Base-by-base conservation (phyloP, 768 basidiomycete species). In the Hydnum rufescens region DNA sequence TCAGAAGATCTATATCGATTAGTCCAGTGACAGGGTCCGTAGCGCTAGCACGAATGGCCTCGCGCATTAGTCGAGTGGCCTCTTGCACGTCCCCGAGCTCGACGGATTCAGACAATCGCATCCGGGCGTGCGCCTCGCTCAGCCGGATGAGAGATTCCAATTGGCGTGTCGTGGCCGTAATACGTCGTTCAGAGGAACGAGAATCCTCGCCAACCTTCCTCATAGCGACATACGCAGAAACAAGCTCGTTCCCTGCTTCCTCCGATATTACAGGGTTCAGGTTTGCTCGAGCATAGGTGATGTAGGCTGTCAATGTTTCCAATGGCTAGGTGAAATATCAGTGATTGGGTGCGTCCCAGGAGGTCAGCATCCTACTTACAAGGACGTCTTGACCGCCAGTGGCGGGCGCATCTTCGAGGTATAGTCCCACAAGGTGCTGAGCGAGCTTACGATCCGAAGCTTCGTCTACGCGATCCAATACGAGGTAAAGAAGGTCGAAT, bases 111-210 rank as follows among this genome's bases (percentile, higher is more conserved):
- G 82, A 82, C 64, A 95, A 82, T 0, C 90, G 76, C 95, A 97
- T 96, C 30, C 92, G 75, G 3, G 95, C 92, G 62, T 99, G 95
- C 0, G 84, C 95, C 66, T 99, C 95, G 0, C 84, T 82, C 26
- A 99, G 76, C 3, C 92, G 82, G 60, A 99, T 95, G 78, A 99
- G 86, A 59, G 81, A 84, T 66, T 99, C 95, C 16, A 99, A 76
- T 65, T 99, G 93, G 48, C 95, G 77, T 0, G 95, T 97, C 30
- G 95, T 97, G 0, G 95, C 95, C 0, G 95, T 99, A 65, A 99
- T 99, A 8, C 93, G 79, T 62, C 86, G 86, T 65, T 97, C 93
- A 55, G 75, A 76, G 1, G 77, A 75, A 18, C 88, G 79, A 1
- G 88, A 80, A 63, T 97, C 93, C 52, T 81, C 61, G 22, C 93